Percentiles rank a stretch among this genome's conserved stretches.
phyloP scores from a whole-genome alignment of 2,329 filamentous ascomycete species.

The Phialocephala sp. region DNA sequence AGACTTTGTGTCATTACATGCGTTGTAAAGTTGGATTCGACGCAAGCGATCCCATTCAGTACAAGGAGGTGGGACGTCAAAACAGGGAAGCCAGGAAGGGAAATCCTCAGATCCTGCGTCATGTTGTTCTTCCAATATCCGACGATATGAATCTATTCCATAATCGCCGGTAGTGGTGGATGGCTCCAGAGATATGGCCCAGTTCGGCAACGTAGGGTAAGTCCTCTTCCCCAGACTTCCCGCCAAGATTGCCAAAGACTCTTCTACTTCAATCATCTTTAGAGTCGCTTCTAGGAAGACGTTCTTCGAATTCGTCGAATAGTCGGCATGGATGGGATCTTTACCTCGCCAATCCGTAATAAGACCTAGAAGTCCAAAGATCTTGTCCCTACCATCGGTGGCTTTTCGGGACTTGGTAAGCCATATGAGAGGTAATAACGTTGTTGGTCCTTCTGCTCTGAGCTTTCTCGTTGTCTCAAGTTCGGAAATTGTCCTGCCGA shows the following conservation, averaged over 20 bases:
- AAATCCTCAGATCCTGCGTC: background rate
- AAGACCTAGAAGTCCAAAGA: background rate
- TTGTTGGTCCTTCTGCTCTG: background rate
- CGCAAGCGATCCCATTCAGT: background rate
- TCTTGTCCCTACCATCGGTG: background rate
- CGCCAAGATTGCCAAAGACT: background rate
- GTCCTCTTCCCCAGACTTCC: background rate
- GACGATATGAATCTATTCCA: background rate
- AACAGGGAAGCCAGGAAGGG: background rate
- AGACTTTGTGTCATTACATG: background rate
- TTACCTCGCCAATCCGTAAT: background rate
- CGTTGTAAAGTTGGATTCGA: background rate
- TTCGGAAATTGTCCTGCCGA: background rate
- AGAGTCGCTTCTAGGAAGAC: background rate
- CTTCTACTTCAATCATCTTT: background rate
- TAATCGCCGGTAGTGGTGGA: background rate
- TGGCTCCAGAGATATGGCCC: background rate
- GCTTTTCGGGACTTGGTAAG: background rate
- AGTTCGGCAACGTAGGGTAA: background rate
- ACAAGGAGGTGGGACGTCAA: background rate
- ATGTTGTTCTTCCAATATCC: background rate
- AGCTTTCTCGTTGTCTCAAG: background rate
- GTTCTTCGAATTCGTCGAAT: background rate
- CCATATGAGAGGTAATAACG: background rate
- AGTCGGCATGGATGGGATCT: background rate